Percentiles rank a stretch among this genome's conserved stretches.
phyloP scores from a whole-genome alignment of 2,329 filamentous ascomycete species.

The Neonectria neomacrospora region DNA sequence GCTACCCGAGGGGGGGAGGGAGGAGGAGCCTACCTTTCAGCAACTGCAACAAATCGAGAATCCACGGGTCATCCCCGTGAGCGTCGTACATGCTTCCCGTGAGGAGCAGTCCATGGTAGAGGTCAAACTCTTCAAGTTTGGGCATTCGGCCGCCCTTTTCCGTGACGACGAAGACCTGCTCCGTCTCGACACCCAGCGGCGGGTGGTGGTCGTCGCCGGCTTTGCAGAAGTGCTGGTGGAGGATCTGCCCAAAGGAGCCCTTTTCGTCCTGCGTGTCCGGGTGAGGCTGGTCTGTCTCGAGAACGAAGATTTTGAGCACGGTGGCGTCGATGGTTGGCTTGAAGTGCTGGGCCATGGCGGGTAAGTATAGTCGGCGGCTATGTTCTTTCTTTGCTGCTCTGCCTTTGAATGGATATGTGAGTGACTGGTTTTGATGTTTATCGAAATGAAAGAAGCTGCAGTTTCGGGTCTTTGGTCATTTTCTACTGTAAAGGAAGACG shows the following conservation, averaged over 20 bases:
- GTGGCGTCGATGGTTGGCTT: conserved; percentile 41
- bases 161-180: conserved; percentile 65
- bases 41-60: conserved; percentile 72
- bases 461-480: too few species aligned
- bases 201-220: conserved; percentile 65
- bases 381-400: background rate
- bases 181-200: conserved; percentile 64
- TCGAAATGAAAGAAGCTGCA: too few species aligned
- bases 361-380: background rate
- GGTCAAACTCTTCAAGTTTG: conserved; percentile 61
- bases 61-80: conserved; percentile 78
- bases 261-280: conserved; percentile 59
- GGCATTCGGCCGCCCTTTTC: conserved; percentile 60
- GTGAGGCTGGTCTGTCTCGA: conserved; percentile 68
- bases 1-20: too few species aligned
- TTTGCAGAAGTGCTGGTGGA: conserved; percentile 61
- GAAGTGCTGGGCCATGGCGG: conserved; percentile 42
- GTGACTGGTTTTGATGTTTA: background rate
- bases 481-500: too few species aligned
- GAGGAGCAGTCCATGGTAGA: conserved; percentile 78
- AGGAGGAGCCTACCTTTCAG: conserved; percentile 52
- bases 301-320: conserved; percentile 58
- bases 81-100: conserved; percentile 77
- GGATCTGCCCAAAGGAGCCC: conserved; percentile 66
- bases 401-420: background rate